Evolutionary conservation across 2,329 filamentous ascomycete genomes (phyloP), one percentile per base, ranked within the genome.

Genomic region (Cadophora malorum): DNA sequence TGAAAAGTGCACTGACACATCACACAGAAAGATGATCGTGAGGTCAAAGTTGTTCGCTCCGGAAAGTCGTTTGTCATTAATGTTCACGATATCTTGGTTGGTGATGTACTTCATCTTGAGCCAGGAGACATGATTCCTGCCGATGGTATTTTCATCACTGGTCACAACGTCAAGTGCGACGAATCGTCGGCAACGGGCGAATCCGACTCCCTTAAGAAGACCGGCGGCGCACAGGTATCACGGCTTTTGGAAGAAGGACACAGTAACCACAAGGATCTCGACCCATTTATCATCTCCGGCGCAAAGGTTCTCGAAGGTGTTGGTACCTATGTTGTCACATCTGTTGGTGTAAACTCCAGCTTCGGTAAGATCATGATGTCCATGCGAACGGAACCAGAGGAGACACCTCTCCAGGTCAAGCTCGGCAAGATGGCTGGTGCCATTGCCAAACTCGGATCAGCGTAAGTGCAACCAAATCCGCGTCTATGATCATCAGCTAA

Each of bases 341-440:
- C 91, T 3, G 88, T 90, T 21, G 92, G 92, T 70, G 84, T 90
- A 47, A 86, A 94, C 78, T 92, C 91, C 0, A 90, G 87, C 38
- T 89, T 92, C 74, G 92, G 92, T 65, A 91, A 92, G 74, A 93
- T 89, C 2, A 86, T 94, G 81, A 90, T 94, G 85, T 91, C 91
- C 41, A 81, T 94, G 14, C 88, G 91, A 70, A 90, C 92, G 72
- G 90, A 93, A 69, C 88, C 89, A 66, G 89, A 94, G 75, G 90
- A 91, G 28, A 95, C 92, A 0, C 92, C 92, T 4, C 79, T 95
- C 9, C 92, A 95, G 78, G 88, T 86, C 3, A 94, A 94, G 78
- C 82, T 95, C 67, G 93, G 93, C 71, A 83, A 88, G 5, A 83
- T 95, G 25, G 92, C 92, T 9, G 91, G 92, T 74, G 91, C 93